Evolutionary conservation across 768 basidiomycete species (phyloP).

Genomic region (Tulasnella sp.): DNA sequence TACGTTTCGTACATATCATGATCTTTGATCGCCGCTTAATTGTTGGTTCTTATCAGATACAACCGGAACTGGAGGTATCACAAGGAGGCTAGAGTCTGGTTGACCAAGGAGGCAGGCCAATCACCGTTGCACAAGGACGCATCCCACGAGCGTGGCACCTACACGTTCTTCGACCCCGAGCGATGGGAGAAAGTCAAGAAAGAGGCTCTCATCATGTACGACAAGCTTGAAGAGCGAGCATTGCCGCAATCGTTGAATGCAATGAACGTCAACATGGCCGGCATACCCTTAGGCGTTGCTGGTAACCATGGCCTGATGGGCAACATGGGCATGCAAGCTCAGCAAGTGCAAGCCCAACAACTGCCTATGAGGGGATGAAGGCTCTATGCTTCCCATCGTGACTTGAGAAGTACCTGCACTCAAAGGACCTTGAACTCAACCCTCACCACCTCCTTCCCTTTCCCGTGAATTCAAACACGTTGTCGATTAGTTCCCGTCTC

Average conservation of each 20-base stretch:
- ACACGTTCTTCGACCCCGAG: slow-evolving; percentile 82
- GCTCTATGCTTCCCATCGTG: too few relatives aligned
- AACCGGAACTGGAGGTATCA: slow-evolving; percentile 95
- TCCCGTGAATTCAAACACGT: not conserved
- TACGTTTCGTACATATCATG: slow-evolving; percentile 34
- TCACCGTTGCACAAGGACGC: slow-evolving; percentile 62
- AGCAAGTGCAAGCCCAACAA: slow-evolving; percentile 10
- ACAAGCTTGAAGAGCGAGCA: slow-evolving; percentile 50
- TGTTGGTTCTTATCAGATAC: slow-evolving; percentile 44
- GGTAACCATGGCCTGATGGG: too few relatives aligned
- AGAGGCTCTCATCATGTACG: slow-evolving; percentile 62
- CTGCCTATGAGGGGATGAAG: not conserved
- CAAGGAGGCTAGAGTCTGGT: slow-evolving; percentile 76
- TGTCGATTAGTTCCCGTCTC: not conserved
- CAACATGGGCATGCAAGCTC: slow-evolving; percentile 12
- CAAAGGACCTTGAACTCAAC: too few relatives aligned
- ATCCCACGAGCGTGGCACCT: slow-evolving; percentile 75
- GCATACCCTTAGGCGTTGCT: too few relatives aligned
- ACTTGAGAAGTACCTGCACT: too few relatives aligned
- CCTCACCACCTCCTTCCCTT: not conserved
- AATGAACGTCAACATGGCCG: slow-evolving; percentile 3
- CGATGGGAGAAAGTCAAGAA: slow-evolving; percentile 66
- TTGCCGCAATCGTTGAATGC: not conserved
- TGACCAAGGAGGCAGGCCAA: slow-evolving; percentile 81
- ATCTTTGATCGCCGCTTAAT: not conserved